Percentiles rank a stretch among this genome's conserved stretches.
These are phyloP conservation scores for Gossypium longicalyx DNA, from an alignment of 345 rosid genomes.

Conservation along the genomic window DNA sequence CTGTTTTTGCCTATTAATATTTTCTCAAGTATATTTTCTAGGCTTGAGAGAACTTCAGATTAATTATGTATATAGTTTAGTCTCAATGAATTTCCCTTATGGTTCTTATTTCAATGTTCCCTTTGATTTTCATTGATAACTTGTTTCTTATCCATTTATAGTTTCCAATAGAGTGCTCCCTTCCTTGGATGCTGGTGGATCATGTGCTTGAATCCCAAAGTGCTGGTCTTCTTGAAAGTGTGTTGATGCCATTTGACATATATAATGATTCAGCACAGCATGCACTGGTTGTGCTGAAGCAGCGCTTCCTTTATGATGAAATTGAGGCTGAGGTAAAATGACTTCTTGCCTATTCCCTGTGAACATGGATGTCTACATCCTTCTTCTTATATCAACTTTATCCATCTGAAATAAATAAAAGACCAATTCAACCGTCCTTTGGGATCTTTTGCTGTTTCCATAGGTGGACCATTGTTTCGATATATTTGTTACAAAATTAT, in stretches of 20 bases:
- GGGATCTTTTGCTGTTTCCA: constrained; percentile 18
- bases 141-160: constrained; percentile 27
- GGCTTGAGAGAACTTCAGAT: neutral
- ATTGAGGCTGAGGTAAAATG: constrained; percentile 92
- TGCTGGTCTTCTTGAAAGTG: constrained; percentile 89
- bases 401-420: neutral
- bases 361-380: neutral
- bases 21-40: neutral
- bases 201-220: constrained; percentile 75
- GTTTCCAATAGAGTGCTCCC: constrained; percentile 98
- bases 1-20: neutral
- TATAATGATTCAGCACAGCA: constrained; percentile 99
- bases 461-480: constrained; percentile 99
- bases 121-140: neutral
- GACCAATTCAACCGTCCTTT: neutral
- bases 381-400: neutral
- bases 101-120: neutral
- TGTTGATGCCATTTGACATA: constrained; percentile 86
- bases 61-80: neutral
- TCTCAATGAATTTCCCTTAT: neutral
- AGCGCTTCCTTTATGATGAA: constrained; percentile 97
- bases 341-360: neutral
- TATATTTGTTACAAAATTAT: constrained; percentile 77
- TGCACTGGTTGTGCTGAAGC: constrained; percentile 78
- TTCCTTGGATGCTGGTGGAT: constrained; percentile 98